Evolutionary conservation across 176 grass and related monocot genomes (phyloP).

Genomic region (Saccharum officinarum): DNA sequence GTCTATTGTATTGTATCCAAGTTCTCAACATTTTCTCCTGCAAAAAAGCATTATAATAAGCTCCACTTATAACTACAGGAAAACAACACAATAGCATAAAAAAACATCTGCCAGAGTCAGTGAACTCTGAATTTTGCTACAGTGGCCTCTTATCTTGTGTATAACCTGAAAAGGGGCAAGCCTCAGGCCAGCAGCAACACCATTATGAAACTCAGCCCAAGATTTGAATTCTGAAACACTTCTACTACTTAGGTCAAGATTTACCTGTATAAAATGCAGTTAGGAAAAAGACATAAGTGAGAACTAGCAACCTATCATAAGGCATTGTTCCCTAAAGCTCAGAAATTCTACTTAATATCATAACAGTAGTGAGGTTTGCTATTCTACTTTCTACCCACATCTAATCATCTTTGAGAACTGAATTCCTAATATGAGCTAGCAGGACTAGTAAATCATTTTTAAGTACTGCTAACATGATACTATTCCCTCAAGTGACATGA

Average conservation of each 20-base stretch:
- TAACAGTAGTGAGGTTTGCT: neutral
- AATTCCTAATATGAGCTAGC: neutral
- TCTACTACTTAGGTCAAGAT: constrained; percentile 83
- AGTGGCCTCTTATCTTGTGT: neutral
- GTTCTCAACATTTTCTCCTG: constrained; percentile 98
- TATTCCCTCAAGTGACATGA: neutral
- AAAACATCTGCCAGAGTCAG: constrained; percentile 1
- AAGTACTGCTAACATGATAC: neutral
- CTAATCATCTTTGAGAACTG: neutral
- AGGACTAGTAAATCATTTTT: constrained; percentile 14
- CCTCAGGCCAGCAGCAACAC: constrained; percentile 92
- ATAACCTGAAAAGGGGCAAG: constrained; percentile 95
- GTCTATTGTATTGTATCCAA: constrained; percentile 98
- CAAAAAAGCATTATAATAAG: constrained; percentile 30
- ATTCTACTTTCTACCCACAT: constrained; percentile 1
- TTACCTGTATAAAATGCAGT: constrained; percentile 65
- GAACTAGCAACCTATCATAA: constrained; percentile 29
- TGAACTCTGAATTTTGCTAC: constrained; percentile 19
- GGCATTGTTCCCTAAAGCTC: neutral
- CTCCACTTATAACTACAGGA: constrained; percentile 9
- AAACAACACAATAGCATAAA: constrained; percentile 21
- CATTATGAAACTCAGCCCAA: constrained; percentile 98
- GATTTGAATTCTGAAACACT: constrained; percentile 84
- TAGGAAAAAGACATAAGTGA: constrained; percentile 33
- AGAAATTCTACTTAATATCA: neutral